Conservation (phyloP, 2,329 filamentous ascomycete species). For the Aspergillus sp. region DNA sequence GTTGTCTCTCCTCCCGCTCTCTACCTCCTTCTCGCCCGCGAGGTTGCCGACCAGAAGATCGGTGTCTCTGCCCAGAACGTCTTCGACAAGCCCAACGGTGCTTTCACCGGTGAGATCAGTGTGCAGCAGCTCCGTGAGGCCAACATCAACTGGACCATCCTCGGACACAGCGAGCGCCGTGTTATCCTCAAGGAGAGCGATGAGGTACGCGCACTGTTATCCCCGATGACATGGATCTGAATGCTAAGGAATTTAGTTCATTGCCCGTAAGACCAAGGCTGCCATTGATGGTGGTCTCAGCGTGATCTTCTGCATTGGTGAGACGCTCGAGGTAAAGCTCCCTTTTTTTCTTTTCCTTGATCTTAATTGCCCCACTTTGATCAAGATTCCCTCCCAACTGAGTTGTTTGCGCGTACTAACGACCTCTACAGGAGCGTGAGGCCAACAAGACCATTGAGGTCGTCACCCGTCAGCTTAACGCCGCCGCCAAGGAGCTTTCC, state of each 20-base stretch:
- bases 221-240: neutral
- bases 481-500: conserved; percentile 65
- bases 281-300: conserved; percentile 81
- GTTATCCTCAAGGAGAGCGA: conserved; percentile 86
- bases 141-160: conserved; percentile 83
- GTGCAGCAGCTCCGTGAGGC: conserved; percentile 87
- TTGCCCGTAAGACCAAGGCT: conserved; percentile 92
- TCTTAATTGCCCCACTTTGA: conserved; percentile 13
- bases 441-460: conserved; percentile 74
- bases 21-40: conserved; percentile 84
- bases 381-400: conserved; percentile 13
- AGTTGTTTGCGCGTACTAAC: conserved; percentile 7
- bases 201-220: conserved; percentile 45
- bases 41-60: conserved; percentile 72
- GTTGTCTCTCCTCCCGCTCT: conserved; percentile 88
- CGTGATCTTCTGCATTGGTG: conserved; percentile 97
- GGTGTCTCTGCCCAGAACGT: conserved; percentile 95
- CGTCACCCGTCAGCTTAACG: conserved; percentile 74
- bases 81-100: conserved; percentile 94
- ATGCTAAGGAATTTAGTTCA: conserved; percentile 51
- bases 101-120: conserved; percentile 95
- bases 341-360: conserved; percentile 17
- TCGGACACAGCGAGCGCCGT: conserved; percentile 94
- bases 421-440: conserved; percentile 67
- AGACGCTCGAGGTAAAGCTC: conserved; percentile 71